These are phyloP conservation scores for Mrakia frigida DNA, from an alignment of 768 basidiomycete species.

Conservation along the genomic window DNA sequence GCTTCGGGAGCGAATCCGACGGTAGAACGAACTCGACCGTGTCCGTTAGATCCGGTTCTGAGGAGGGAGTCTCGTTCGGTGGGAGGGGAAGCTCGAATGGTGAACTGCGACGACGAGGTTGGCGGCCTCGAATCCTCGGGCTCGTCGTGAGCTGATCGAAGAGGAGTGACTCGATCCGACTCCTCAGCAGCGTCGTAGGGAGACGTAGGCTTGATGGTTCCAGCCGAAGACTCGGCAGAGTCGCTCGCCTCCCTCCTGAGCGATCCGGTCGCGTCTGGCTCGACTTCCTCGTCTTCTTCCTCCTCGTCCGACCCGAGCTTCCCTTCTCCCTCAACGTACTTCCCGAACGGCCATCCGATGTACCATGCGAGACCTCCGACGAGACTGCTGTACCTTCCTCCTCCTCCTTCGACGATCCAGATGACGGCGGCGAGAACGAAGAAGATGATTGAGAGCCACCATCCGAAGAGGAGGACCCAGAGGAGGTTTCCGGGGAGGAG, in stretches of 20 bases:
- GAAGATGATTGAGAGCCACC: conserved; percentile 80
- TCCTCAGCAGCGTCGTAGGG: conserved; percentile 1
- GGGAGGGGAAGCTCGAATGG: conserved; percentile 24
- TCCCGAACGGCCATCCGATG: conserved; percentile 95
- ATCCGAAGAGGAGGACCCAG: conserved; percentile 84
- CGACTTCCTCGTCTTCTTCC: conserved; percentile 40
- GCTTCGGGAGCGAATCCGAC: conserved; percentile 33
- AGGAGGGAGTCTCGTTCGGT: conserved; percentile 28
- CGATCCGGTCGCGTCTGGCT: conserved; percentile 37
- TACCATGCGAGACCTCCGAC: conserved; percentile 94
- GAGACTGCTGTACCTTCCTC: conserved; percentile 78
- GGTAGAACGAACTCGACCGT: conserved; percentile 37
- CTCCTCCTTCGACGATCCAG: conserved; percentile 60
- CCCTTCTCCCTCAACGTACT: conserved; percentile 83
- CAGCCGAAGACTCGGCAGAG: conserved; percentile 15
- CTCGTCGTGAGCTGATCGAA: conserved; percentile 41
- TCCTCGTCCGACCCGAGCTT: conserved; percentile 40
- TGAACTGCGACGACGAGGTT: conserved; percentile 27
- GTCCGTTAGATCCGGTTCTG: conserved; percentile 12
- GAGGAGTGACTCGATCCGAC: conserved; percentile 18
- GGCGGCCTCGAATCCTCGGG: conserved; percentile 35
- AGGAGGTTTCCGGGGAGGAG: conserved; percentile 88
- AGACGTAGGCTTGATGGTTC: conserved; percentile 18
- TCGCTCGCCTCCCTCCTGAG: conserved; percentile 24
- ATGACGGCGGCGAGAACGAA: conserved; percentile 63